Base-by-base conservation (phyloP, 257 asterid species). In the Nicotiana paniculata region DNA sequence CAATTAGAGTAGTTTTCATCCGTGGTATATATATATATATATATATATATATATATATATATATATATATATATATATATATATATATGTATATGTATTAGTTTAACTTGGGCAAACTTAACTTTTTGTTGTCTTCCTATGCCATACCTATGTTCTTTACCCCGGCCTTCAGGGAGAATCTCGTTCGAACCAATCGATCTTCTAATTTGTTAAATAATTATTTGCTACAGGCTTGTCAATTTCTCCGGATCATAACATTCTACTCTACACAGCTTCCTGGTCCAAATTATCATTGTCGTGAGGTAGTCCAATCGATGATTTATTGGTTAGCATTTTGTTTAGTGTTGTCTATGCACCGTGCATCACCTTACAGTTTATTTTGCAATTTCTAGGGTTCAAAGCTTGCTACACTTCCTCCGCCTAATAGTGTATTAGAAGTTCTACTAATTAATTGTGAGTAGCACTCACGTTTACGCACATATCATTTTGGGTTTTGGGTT, bases 191-290 rank as follows among this genome's bases (percentile, higher is more conserved):
- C 30, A 48, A 5, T 74, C 7, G 46, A 51, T 26, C 26, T 75
- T 51, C 3, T 24, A 51, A 51, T 75, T 51, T 48, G 46, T 15
- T 16, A 61, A 74, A 33, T 67, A 65, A 37, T 37, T 83, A 79
- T 80, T 48, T 86, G 81, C 9, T 39, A 51, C 91, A 96, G 99
- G 98, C 93, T 74, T 93, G 96, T 83, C 99, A 96, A 86, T 68
- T 90, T 85, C 97, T 96, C 68, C 97, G 99, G 80, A 90, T 96
- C 85, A 64, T 96, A 48, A 94, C 98, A 37, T 96, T 96, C 88
- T 96, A 96, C 84, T 96, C 99, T 68, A 96, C 99, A 75, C 99
- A 96, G 80, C 97, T 96, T 61, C 99, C 99, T 1, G 99, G 99
- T 83, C 97, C 99, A 74, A 96, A 96, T 86, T 96, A 96, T 83